Base-by-base conservation (phyloP, 306 rosid species). In the Arachis hypogaea region DNA sequence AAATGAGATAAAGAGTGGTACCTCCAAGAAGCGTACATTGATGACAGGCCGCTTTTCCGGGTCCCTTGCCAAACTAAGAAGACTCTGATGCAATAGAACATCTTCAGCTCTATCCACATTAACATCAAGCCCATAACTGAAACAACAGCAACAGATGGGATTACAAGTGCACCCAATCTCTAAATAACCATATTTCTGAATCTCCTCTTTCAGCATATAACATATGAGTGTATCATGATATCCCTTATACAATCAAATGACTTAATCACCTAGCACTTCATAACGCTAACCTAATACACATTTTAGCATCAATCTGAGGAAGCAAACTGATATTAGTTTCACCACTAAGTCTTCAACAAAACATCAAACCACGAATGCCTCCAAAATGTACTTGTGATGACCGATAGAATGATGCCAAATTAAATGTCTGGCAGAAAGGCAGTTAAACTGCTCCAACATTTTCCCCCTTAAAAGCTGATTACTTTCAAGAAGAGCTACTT, bases 61-160 rank as follows among this genome's bases (percentile, higher is more conserved):
- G 41, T 90, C 96, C 86, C 74, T 95, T 11, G 99, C 99, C 78
- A 86, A 71, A 72, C 80, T 84, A 81, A 95, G 98, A 83, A 95
- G 95, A 66, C 43, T 88, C 78, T 83, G 95, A 81, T 95, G 99
- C 73, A 95, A 65, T 77, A 92, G 67, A 84, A 95, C 93, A 75
- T 95, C 99, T 83, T 95, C 98, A 69, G 91, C 99, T 88, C 87
- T 87, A 44, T 95, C 99, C 69, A 92, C 78, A 87, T 95, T 95
- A 44, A 95, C 93, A 78, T 95, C 99, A 68, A 95, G 90, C 73
- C 92, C 96, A 70, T 95, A 95, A 86, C 99, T 95, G 96, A 54
- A 73, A 86, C 68, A 71, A 80, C 42, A 76, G 11, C 41, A 63
- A n/a, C 29, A 65, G 54, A 70, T 58, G 60, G 62, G 74, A 54